Percentiles rank a stretch among this genome's conserved stretches.
Conservation (phyloP, 345 rosid genomes). For the Citropsis articulata region DNA sequence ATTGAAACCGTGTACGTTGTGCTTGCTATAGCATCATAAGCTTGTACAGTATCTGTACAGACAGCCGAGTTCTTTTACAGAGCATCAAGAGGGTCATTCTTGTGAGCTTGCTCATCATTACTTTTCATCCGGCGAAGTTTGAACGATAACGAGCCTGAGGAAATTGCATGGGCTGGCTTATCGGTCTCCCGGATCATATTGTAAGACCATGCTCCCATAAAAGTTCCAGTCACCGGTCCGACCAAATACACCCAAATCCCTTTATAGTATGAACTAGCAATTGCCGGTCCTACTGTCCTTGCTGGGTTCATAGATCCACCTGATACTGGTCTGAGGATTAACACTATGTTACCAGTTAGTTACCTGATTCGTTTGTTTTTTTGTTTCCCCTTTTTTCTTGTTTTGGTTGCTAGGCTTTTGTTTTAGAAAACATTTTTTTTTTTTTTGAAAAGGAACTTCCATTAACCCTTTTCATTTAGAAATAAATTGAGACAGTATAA, state of each 20-base stretch:
- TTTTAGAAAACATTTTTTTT: not conserved
- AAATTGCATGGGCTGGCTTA: slow-evolving; percentile 19
- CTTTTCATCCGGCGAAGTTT: slow-evolving; percentile 21
- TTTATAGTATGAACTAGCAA: slow-evolving; percentile 45
- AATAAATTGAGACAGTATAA: too few species aligned
- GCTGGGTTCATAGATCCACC: slow-evolving; percentile 69
- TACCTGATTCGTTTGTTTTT: not conserved
- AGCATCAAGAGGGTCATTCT: slow-evolving; percentile 16
- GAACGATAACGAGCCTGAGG: slow-evolving; percentile 27
- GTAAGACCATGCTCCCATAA: slow-evolving; percentile 42
- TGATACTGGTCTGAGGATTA: slow-evolving; percentile 42
- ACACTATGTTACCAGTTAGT: slow-evolving; percentile 2
- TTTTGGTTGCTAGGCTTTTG: not conserved
- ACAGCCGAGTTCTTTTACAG: not conserved
- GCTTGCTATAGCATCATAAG: slow-evolving; percentile 3
- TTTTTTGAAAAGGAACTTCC: too few species aligned
- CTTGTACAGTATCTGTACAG: not conserved
- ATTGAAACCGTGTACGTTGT: not conserved
- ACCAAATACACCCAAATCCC: slow-evolving; percentile 49
- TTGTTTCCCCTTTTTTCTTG: not conserved
- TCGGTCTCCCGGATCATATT: slow-evolving; percentile 29
- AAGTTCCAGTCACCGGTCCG: slow-evolving; percentile 45
- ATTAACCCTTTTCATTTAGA: too few species aligned
- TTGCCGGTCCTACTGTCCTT: slow-evolving; percentile 49
- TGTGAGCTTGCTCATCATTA: slow-evolving; percentile 10